Conservation (phyloP, 1,139 yeast species). For the Hansenula sp. region DNA sequence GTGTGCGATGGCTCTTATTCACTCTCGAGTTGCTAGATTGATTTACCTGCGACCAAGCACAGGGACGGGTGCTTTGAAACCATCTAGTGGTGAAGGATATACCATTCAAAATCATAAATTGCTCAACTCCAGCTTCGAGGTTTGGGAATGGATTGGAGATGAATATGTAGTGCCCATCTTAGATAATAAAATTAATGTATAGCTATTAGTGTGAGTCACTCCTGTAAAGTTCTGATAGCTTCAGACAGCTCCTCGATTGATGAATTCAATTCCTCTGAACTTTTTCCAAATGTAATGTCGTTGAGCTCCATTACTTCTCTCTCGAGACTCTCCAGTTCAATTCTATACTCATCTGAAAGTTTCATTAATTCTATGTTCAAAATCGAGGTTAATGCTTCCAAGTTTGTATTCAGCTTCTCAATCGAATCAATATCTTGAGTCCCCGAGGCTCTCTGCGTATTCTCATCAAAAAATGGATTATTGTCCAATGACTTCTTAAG, state of each 20-base stretch:
- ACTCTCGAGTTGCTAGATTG: constrained; percentile 74
- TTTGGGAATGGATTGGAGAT: constrained; percentile 58
- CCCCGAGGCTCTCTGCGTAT: no score
- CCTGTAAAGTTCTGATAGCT: neutral
- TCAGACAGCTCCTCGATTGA: neutral
- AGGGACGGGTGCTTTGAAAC: constrained; percentile 51
- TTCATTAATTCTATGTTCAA: no score
- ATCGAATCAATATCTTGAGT: no score
- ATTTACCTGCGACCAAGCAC: constrained; percentile 49
- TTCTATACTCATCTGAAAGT: no score
- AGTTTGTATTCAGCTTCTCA: no score
- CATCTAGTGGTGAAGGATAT: constrained; percentile 60
- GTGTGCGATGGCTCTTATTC: constrained; percentile 96
- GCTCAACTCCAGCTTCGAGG: constrained; percentile 78
- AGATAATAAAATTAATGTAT: constrained; percentile 19
- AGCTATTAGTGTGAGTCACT: neutral
- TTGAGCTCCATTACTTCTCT: no score
- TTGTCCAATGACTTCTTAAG: neutral
- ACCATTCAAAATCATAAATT: constrained; percentile 69
- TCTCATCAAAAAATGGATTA: no score
- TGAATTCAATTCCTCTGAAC: no score
- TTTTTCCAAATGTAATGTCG: no score
- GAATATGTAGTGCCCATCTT: constrained; percentile 22
- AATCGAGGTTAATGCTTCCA: no score
- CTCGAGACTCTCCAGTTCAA: no score